A percentile compares a stretch with the other conserved stretches of the same genome.
Conservation (phyloP, 768 basidiomycete species). For the Hypsizygus marmoreus region DNA sequence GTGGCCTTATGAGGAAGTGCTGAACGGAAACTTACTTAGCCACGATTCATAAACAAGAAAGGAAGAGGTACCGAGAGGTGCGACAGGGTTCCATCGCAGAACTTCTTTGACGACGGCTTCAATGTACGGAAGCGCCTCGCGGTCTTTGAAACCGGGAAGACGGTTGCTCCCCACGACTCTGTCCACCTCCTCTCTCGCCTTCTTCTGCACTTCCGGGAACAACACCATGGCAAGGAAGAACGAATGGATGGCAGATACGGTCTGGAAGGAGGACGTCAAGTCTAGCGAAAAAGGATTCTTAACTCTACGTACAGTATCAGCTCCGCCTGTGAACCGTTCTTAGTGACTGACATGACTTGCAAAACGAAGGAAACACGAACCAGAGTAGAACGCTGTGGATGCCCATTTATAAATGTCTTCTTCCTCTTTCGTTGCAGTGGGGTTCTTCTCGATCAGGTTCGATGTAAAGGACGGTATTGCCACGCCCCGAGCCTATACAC, state of each 20-base stretch:
- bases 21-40: conserved; percentile 3
- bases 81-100: conserved; percentile 25
- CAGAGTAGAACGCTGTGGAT: conserved; percentile 6
- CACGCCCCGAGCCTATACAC: neutral
- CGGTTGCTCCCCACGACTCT: conserved; percentile 25
- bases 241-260: conserved; percentile 24
- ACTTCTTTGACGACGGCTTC: conserved; percentile 30
- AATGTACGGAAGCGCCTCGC: conserved; percentile 28
- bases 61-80: conserved; percentile 31
- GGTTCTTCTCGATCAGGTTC: conserved; percentile 3
- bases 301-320: conserved; percentile 9
- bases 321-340: conserved; percentile 8
- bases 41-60: too few relatives aligned
- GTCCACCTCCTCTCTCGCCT: conserved; percentile 35
- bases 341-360: neutral
- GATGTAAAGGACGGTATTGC: conserved; percentile 3
- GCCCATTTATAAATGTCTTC: conserved; percentile 11
- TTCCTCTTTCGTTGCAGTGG: conserved; percentile 1
- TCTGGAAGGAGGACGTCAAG: conserved; percentile 8
- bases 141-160: conserved; percentile 31
- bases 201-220: conserved; percentile 31
- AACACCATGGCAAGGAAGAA: conserved; percentile 33
- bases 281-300: neutral
- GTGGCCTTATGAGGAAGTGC: conserved; percentile 16
- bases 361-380: conserved; percentile 1